Evolutionary conservation across 2,329 filamentous ascomycete genomes (phyloP).

Genomic region (Penicillium occitanis): DNA sequence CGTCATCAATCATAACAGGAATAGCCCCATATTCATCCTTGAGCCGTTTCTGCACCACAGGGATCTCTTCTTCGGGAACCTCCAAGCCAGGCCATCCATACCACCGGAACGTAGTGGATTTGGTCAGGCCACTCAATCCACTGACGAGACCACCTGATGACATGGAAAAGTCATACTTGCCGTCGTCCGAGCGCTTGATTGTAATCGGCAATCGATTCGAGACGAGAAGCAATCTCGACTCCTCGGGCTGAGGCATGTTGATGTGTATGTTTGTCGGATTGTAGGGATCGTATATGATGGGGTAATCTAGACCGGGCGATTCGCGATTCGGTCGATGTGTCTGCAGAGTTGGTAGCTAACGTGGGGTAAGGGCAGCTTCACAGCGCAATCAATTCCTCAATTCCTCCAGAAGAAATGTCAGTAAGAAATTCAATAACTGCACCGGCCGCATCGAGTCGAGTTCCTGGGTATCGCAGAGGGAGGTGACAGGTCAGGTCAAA

Average conservation of each 20-base stretch:
- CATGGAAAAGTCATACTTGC: constrained; percentile 91
- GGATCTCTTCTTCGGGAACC: constrained; percentile 79
- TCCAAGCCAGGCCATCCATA: constrained; percentile 97
- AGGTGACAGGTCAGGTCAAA: constrained; percentile 10
- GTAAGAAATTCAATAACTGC: background rate
- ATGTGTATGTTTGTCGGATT: background rate
- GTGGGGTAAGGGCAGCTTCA: background rate
- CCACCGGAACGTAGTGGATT: constrained; percentile 95
- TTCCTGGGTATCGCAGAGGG: constrained; percentile 9
- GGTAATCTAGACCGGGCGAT: constrained; percentile 4
- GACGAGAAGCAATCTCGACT: constrained; percentile 69
- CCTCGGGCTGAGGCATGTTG: constrained; percentile 38
- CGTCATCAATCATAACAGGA: constrained; percentile 89
- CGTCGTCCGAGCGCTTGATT: constrained; percentile 89
- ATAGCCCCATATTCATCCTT: constrained; percentile 86
- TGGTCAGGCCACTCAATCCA: constrained; percentile 84
- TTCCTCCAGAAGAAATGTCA: background rate
- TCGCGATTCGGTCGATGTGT: background rate
- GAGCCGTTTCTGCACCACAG: constrained; percentile 70
- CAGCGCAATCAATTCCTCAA: background rate
- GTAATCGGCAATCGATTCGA: constrained; percentile 96
- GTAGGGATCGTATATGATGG: background rate
- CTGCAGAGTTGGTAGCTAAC: background rate
- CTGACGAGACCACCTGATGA: constrained; percentile 95
- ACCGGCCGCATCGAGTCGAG: constrained; percentile 1